Conservation (phyloP, 495 filamentous ascomycete genomes). For the Podospora sp. region DNA sequence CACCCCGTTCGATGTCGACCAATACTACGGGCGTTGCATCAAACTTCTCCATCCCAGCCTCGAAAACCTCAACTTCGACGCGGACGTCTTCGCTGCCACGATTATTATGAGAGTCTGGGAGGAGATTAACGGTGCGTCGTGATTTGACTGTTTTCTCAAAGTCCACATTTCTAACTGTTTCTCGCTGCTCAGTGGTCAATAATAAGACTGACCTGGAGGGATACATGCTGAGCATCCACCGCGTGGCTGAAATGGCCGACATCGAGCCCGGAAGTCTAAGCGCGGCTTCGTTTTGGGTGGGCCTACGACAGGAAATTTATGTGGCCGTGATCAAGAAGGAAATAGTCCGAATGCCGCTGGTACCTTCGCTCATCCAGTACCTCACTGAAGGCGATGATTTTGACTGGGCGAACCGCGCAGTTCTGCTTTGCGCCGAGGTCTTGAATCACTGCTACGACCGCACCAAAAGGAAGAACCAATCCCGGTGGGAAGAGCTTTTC, state of each 20-base stretch:
- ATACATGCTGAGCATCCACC: conserved; percentile 56
- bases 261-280: conserved; percentile 40
- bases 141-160: background rate
- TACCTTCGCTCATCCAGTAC: conserved; percentile 45
- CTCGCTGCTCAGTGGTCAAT: conserved; percentile 35
- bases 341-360: conserved; percentile 45
- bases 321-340: conserved; percentile 55
- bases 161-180: background rate
- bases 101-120: conserved; percentile 64
- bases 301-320: conserved; percentile 60
- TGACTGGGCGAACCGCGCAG: conserved; percentile 56
- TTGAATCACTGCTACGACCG: conserved; percentile 54
- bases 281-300: conserved; percentile 60
- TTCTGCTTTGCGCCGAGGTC: conserved; percentile 56
- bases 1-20: conserved; percentile 44
- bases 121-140: conserved; percentile 57
- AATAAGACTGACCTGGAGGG: conserved; percentile 43
- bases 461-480: conserved; percentile 22
- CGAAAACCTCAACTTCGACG: conserved; percentile 56
- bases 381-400: conserved; percentile 44
- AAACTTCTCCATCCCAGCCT: conserved; percentile 53
- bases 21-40: conserved; percentile 55
- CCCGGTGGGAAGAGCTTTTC: conserved; percentile 42
- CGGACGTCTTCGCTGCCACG: conserved; percentile 61
- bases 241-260: conserved; percentile 38